These are phyloP conservation scores for Melocanna baccifera DNA, from an alignment of 176 grass and related monocot species.

Conservation along the genomic window DNA sequence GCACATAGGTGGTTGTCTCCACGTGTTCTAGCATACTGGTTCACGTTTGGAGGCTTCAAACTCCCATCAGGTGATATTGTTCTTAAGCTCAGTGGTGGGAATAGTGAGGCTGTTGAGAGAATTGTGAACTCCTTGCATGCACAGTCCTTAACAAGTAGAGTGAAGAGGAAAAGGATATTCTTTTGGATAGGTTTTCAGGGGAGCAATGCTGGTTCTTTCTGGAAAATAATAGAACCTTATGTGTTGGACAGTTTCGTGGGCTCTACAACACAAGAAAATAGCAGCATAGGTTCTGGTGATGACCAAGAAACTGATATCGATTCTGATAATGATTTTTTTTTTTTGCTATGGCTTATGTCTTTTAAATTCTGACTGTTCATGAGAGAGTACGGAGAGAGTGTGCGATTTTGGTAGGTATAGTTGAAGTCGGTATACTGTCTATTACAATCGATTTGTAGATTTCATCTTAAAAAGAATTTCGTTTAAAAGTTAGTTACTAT, in stretches of 20 bases:
- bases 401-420: too few species aligned
- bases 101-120: slow-evolving; percentile 60
- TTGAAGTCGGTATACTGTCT: too few species aligned
- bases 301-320: slow-evolving; percentile 24
- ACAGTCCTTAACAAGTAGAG: slow-evolving; percentile 62
- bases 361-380: too few species aligned
- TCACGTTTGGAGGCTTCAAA: slow-evolving; percentile 88
- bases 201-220: slow-evolving; percentile 63
- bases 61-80: slow-evolving; percentile 79
- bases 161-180: slow-evolving; percentile 80
- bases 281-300: not conserved
- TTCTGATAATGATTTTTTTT: slow-evolving; percentile 25
- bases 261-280: not conserved
- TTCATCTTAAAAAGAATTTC: too few species aligned
- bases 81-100: slow-evolving; percentile 66
- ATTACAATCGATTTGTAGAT: too few species aligned
- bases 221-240: slow-evolving; percentile 61
- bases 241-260: slow-evolving; percentile 52
- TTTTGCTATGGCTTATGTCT: too few species aligned
- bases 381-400: too few species aligned
- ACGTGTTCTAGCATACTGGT: slow-evolving; percentile 92
- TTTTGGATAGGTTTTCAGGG: slow-evolving; percentile 91
- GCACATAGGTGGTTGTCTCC: slow-evolving; percentile 85
- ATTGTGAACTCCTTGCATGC: slow-evolving; percentile 57
- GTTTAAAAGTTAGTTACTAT: too few species aligned